Evolutionary conservation across 2,329 filamentous ascomycete genomes (phyloP), one percentile per base, ranked within the genome.

Genomic region (Coniochaeta sp.): DNA sequence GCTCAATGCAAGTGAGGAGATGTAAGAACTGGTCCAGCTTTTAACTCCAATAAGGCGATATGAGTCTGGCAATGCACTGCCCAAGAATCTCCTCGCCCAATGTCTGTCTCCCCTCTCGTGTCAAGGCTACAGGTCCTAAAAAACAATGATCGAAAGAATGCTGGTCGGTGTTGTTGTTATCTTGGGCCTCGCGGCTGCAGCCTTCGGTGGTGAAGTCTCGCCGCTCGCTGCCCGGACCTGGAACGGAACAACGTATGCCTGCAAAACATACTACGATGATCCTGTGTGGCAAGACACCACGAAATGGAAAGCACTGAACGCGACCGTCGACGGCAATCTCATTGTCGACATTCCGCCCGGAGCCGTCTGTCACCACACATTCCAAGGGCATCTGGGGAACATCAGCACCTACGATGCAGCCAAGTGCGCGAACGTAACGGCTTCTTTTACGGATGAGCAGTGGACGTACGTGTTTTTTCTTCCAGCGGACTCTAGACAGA

Each of bases 361-460:
- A 3, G 61, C 59, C 3, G 54, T 50, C 9, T 72, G 70, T 57
- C 63, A 72, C 59, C 60, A 69, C 54, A 64, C 57, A 10, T 71
- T 69, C 53, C 57, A 67, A n/a, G 67, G 70, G 0, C 67, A 66
- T 3, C 57, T 70, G 16, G 69, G 69, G 16, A 62, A 58, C 4
- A 32, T 69, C 8, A 57, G 62, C 32, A 71, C 69, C 0, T 71
- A 68, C 50, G 56, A 71, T 48, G 61, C 63, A n/a, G 63, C 60
- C 10, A 56, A 62, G 47, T 72, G 70, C 50, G 60, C 60, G 0
- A 63, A 61, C 1, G 60, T 64, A 7, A 62, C 58, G 1, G 53
- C 58, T 2, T 63, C 62, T 47, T 71, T 65, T 55, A 49, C 58
- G 6, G 56, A 66, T 46, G 64, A 69, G 53, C 58, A 65, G 46